A percentile compares a stretch with the other conserved stretches of the same genome.
Evolutionary conservation across 106 monocot genomes (phyloP).

Genomic region (Cymbidium sinense): DNA sequence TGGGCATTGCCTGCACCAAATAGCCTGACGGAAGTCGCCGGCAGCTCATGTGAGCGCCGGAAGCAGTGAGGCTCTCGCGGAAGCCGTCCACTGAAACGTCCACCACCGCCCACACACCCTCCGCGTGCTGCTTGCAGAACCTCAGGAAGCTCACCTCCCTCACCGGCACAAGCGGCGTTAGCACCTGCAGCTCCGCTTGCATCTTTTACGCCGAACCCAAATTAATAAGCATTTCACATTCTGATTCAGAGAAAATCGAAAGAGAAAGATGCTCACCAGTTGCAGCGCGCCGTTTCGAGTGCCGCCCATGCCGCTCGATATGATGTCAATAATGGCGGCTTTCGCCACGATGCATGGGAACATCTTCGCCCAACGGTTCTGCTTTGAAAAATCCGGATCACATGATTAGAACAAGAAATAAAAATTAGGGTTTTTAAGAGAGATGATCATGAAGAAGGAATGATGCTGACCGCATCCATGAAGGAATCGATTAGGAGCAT

Average conservation of each 20-base stretch:
- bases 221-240: background rate
- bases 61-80: constrained; percentile 8
- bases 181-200: constrained; percentile 62
- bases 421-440: background rate
- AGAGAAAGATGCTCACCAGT: constrained; percentile 25
- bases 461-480: constrained; percentile 47
- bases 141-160: constrained; percentile 55
- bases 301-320: constrained; percentile 53
- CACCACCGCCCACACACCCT: constrained; percentile 57
- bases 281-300: constrained; percentile 49
- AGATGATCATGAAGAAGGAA: background rate
- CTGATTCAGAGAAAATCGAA: background rate
- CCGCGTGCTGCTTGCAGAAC: constrained; percentile 69
- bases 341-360: constrained; percentile 48
- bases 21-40: constrained; percentile 64
- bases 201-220: constrained; percentile 23
- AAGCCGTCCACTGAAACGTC: constrained; percentile 49
- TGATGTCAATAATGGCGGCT: constrained; percentile 37
- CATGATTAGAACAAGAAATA: too few relatives aligned
- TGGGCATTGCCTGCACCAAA: constrained; percentile 60
- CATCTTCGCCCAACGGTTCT: constrained; percentile 59
- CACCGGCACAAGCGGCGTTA: constrained; percentile 58
- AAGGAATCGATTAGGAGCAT: constrained; percentile 46
- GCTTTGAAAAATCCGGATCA: background rate
- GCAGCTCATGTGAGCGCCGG: constrained; percentile 20